Evolutionary conservation across 306 rosid species (phyloP), one percentile per base, ranked within the genome.

Genomic region (Castanospermum australe): DNA sequence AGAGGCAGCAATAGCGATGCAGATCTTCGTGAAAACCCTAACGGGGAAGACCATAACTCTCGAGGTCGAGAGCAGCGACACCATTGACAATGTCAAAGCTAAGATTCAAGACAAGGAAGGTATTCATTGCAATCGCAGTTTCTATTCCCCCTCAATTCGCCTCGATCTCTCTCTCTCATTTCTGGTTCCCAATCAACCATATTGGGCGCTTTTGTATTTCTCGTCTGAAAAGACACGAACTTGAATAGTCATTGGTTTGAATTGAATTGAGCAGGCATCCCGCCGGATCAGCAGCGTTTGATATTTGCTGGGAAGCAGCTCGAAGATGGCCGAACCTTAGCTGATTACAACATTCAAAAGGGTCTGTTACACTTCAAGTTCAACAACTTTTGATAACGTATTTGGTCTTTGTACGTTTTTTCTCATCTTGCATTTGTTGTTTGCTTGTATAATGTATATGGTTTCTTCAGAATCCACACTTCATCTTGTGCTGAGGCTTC

Each of bases 81-180:
- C 94, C n/a, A 90, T 94, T 42, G 94, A 94, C 89, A 89, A 92
- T 92, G 96, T 90, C 70, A 88, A 93, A 51, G 86, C 97, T 1
- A 93, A 93, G 85, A 91, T 93, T 62, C 98, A 93, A 78, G 98
- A 93, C 83, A 93, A 93, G 73, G 98, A 91, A 90, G 98, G 97
- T 91, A 59, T 45, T 38, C 8, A 3, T n/a, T 2, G 8, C 24
- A 12, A 44, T 44, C n/a, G n/a, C n/a, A n/a, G n/a, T n/a, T n/a
- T n/a, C n/a, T n/a, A n/a, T n/a, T n/a, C n/a, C n/a, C n/a, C n/a
- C n/a, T n/a, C n/a, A n/a, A n/a, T n/a, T n/a, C n/a, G n/a, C n/a
- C n/a, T n/a, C n/a, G n/a, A n/a, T n/a, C n/a, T n/a, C n/a, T n/a
- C n/a, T n/a, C n/a, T n/a, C 50, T 44, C 50, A 13, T 44, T n/a